Conservation (phyloP, 371 early-diverging fungal genomes). For the Mucor irregularis region DNA sequence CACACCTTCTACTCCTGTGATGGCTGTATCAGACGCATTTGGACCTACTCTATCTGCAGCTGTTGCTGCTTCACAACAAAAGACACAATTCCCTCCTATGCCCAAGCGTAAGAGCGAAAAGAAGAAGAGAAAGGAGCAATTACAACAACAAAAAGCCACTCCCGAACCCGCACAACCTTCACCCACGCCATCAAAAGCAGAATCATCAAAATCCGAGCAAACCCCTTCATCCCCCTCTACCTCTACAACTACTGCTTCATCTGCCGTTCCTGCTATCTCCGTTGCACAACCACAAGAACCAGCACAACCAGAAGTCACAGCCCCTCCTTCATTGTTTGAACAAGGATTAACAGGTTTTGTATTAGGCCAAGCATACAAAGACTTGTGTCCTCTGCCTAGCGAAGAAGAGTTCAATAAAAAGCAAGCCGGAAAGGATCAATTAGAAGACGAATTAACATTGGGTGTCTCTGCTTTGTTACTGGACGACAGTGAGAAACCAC, state of each 20-base stretch:
- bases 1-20: slow-evolving; percentile 36
- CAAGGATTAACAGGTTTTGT: slow-evolving; percentile 36
- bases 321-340: slow-evolving; percentile 2
- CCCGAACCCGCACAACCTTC: background rate
- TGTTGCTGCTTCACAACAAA: slow-evolving; percentile 36
- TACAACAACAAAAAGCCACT: slow-evolving; percentile 7
- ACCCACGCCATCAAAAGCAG: background rate
- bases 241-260: background rate
- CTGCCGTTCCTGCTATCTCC: slow-evolving; percentile 72
- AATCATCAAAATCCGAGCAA: no score
- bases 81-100: slow-evolving; percentile 13
- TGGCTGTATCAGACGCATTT: slow-evolving; percentile 24
- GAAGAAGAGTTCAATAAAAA: slow-evolving; percentile 1
- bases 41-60: slow-evolving; percentile 49
- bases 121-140: slow-evolving; percentile 20
- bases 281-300: background rate
- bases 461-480: slow-evolving; percentile 33
- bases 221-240: background rate
- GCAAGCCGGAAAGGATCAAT: slow-evolving; percentile 9
- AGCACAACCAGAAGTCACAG: background rate
- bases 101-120: slow-evolving; percentile 21
- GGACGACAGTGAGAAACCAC: background rate
- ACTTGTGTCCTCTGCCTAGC: slow-evolving; percentile 21
- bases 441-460: slow-evolving; percentile 22
- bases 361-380: slow-evolving; percentile 35